Conservation (phyloP, 768 basidiomycete genomes). For the Sporobolomyces phaffii region DNA sequence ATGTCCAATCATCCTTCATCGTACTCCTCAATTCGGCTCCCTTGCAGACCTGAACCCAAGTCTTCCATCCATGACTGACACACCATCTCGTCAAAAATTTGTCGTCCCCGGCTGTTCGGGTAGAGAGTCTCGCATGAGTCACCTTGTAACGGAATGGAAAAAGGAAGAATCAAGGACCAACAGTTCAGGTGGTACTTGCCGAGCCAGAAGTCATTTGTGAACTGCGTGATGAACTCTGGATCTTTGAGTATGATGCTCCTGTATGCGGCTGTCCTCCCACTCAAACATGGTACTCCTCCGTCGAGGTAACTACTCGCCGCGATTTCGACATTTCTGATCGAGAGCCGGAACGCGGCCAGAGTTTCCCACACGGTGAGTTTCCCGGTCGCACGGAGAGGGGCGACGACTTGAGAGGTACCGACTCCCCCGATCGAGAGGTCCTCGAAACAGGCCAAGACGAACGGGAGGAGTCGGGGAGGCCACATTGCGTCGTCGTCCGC, state of each 20-base stretch:
- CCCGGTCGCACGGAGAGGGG: constrained; percentile 57
- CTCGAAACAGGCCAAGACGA: constrained; percentile 84
- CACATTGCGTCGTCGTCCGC: constrained; percentile 95
- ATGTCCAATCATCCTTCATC: constrained; percentile 96
- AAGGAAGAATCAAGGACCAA: constrained; percentile 62
- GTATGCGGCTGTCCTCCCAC: constrained; percentile 87
- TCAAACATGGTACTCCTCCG: constrained; percentile 83
- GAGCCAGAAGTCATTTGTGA: constrained; percentile 89
- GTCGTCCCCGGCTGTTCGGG: constrained; percentile 25
- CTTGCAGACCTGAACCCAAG: constrained; percentile 66
- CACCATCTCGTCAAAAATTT: constrained; percentile 91
- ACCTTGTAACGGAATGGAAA: neutral
- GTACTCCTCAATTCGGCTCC: constrained; percentile 70
- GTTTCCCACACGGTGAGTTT: constrained; percentile 92
- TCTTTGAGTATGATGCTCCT: constrained; percentile 91
- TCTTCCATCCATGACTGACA: constrained; percentile 91
- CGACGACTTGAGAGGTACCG: constrained; percentile 82
- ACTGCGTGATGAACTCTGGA: constrained; percentile 84
- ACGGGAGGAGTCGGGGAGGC: constrained; percentile 84
- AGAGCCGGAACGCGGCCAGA: constrained; percentile 82
- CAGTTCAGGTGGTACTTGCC: constrained; percentile 85
- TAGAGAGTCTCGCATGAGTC: neutral
- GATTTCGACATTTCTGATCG: constrained; percentile 91
- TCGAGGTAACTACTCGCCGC: constrained; percentile 83
- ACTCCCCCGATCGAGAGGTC: constrained; percentile 90